Percentiles rank a stretch among this genome's conserved stretches.
These are phyloP conservation scores for Aquilaria agallochum DNA, from an alignment of 441 rosid species.

Conservation along the genomic window DNA sequence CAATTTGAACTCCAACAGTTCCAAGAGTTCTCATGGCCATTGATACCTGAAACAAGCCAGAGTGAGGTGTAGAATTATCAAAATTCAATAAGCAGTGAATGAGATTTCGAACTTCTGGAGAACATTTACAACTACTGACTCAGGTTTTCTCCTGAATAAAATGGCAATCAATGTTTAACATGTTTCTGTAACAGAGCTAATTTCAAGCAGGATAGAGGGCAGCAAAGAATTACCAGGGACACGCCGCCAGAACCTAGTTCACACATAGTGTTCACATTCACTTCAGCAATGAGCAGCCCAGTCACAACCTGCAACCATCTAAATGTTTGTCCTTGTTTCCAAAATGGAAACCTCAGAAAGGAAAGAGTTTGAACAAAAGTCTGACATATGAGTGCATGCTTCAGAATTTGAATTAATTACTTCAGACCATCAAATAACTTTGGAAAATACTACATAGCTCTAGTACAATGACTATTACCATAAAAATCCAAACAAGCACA, in stretches of 20 bases:
- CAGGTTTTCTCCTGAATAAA: background rate
- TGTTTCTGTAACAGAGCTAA: background rate
- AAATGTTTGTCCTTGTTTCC: background rate
- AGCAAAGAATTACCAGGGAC: constrained; percentile 50
- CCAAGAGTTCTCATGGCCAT: constrained; percentile 94
- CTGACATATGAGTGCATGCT: background rate
- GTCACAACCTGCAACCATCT: constrained; percentile 58
- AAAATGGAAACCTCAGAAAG: background rate
- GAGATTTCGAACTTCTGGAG: too few relatives aligned
- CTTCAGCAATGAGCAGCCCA: constrained; percentile 90
- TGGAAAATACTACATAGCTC: background rate
- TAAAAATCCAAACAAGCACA: constrained; percentile 78
- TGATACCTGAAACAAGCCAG: constrained; percentile 58
- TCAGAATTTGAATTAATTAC: background rate
- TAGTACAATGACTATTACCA: constrained; percentile 38
- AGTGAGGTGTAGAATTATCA: background rate
- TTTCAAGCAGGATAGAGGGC: background rate
- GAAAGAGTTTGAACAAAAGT: background rate
- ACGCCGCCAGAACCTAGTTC: constrained; percentile 95
- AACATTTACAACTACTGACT: too few relatives aligned
- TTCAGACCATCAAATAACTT: background rate
- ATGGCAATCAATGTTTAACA: background rate
- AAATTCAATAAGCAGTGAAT: background rate
- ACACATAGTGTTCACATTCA: constrained; percentile 86
- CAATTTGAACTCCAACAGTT: constrained; percentile 74